phyloP scores from a whole-genome alignment of 2,329 filamentous ascomycete species.

The Diplodia seriata region DNA sequence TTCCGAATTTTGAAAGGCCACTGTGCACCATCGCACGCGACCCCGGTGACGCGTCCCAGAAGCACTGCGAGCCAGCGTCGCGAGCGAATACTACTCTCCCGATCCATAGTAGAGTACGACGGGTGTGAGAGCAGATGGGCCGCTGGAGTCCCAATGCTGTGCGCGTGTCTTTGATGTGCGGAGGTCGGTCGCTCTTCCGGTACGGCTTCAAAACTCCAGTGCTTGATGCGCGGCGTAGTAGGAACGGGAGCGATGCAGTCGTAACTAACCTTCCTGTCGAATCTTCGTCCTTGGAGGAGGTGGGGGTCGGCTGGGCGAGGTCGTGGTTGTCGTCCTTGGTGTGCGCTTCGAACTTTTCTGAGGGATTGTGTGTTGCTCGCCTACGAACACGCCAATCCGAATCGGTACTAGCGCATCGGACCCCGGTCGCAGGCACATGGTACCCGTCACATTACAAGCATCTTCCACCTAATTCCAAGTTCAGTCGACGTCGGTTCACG shows the following conservation, averaged over 20 bases:
- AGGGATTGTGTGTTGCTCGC: slow-evolving; percentile 32
- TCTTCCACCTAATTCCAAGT: slow-evolving; percentile 22
- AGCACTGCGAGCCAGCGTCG: background rate
- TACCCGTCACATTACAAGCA: slow-evolving; percentile 23
- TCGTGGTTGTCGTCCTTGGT: slow-evolving; percentile 31
- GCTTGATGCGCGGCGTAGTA: background rate
- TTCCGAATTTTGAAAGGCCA: slow-evolving; percentile 7
- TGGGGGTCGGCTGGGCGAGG: slow-evolving; percentile 33
- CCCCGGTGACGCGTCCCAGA: background rate
- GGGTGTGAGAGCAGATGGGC: background rate
- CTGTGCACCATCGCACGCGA: background rate
- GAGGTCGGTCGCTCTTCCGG: slow-evolving; percentile 13
- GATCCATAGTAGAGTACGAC: background rate
- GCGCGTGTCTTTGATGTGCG: background rate
- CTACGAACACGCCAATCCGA: slow-evolving; percentile 4
- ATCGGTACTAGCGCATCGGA: background rate
- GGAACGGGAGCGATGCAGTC: slow-evolving; percentile 3
- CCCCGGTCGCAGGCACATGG: slow-evolving; percentile 3
- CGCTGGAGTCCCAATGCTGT: slow-evolving; percentile 15
- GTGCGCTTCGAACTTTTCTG: slow-evolving; percentile 30
- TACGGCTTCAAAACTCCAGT: slow-evolving; percentile 7
- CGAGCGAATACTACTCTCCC: background rate
- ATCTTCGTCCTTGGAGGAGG: slow-evolving; percentile 31
- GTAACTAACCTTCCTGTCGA: slow-evolving; percentile 30
- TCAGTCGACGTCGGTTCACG: slow-evolving; percentile 1